Percentiles rank a stretch among this genome's conserved stretches.
Conservation (phyloP, 2,329 filamentous ascomycete genomes). For the Verticillium longisporum region DNA sequence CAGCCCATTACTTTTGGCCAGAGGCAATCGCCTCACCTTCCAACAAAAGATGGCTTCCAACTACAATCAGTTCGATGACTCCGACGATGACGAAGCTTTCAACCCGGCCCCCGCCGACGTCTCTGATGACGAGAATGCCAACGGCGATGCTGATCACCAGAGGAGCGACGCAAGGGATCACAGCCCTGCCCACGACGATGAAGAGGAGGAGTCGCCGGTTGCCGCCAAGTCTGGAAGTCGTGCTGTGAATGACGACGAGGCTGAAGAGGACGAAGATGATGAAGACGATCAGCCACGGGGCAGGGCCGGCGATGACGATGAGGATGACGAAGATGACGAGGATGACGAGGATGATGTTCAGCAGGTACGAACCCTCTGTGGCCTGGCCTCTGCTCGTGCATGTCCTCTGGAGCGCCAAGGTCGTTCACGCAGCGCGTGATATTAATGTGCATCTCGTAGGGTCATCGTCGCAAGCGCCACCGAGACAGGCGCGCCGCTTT, state of each 20-base stretch:
- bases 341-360: slow-evolving; percentile 64
- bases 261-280: slow-evolving; percentile 26
- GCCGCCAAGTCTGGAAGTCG: slow-evolving; percentile 13
- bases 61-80: slow-evolving; percentile 48
- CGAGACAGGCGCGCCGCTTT: slow-evolving; percentile 74
- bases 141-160: slow-evolving; percentile 27
- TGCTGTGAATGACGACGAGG: slow-evolving; percentile 22
- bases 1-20: neutral
- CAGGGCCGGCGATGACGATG: slow-evolving; percentile 35
- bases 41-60: slow-evolving; percentile 34
- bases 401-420: neutral
- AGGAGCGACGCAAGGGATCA: slow-evolving; percentile 39
- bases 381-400: neutral
- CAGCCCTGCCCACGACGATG: slow-evolving; percentile 28
- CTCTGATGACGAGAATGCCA: slow-evolving; percentile 62
- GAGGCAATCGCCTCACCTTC: neutral
- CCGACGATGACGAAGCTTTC: slow-evolving; percentile 81
- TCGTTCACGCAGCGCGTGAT: neutral
- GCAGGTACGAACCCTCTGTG: slow-evolving; percentile 34
- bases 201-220: slow-evolving; percentile 29
- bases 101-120: slow-evolving; percentile 70
- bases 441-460: slow-evolving; percentile 25
- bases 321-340: slow-evolving; percentile 56
- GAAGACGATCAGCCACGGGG: slow-evolving; percentile 29
- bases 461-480: slow-evolving; percentile 74